Evolutionary conservation across 177 flowering plant genomes (phyloP).

Genomic region (Vitis hybrid): DNA sequence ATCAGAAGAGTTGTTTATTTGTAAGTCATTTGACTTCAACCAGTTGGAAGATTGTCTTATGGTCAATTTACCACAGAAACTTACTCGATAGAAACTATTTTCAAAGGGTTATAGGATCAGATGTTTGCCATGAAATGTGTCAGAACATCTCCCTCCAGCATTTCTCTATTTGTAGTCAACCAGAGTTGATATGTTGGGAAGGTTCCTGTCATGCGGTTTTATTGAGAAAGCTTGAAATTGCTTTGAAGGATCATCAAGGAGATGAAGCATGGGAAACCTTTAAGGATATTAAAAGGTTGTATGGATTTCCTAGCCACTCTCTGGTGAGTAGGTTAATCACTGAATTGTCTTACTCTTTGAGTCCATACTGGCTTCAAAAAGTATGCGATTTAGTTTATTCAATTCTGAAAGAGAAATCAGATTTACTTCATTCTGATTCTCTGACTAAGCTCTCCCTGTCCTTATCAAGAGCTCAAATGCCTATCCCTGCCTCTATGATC

Average conservation of each 20-base stretch:
- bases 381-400: conserved; percentile 51
- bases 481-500: conserved; percentile 54
- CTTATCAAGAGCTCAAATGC: conserved; percentile 76
- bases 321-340: conserved; percentile 44
- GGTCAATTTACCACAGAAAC: not conserved
- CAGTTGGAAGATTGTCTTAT: not conserved
- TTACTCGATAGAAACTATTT: not conserved
- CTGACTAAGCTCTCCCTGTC: conserved; percentile 52
- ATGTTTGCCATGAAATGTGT: not conserved
- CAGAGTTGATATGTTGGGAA: conserved; percentile 27
- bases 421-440: conserved; percentile 38
- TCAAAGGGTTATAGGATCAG: not conserved
- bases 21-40: not conserved
- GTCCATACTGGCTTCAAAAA: conserved; percentile 46
- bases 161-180: conserved; percentile 19
- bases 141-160: not conserved
- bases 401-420: conserved; percentile 39
- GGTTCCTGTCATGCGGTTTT: conserved; percentile 41
- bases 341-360: conserved; percentile 54
- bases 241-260: conserved; percentile 42
- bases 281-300: conserved; percentile 43
- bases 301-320: conserved; percentile 54
- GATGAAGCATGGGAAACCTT: conserved; percentile 71
- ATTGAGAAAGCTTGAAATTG: conserved; percentile 54
- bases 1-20: not conserved